Evolutionary conservation across 2,329 filamentous ascomycete genomes (phyloP), one percentile per base, ranked within the genome.

Genomic region (Fusarium sp.): DNA sequence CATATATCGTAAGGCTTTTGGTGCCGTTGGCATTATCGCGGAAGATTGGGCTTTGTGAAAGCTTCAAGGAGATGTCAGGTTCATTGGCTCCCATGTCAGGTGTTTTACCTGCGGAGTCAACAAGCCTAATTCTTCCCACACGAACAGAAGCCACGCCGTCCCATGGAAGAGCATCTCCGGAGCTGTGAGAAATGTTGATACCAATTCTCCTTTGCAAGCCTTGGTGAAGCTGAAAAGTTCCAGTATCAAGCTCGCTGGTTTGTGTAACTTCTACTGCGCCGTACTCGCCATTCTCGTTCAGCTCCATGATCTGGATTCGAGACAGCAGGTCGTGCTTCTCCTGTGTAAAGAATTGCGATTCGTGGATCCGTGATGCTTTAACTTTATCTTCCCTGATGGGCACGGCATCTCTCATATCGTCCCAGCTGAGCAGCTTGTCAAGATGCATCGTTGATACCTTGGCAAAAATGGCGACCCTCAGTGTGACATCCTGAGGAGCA

Each of bases 371-470:
- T 25, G 92, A 86, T 43, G 84, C 86, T 65, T 86, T 88, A 7
- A 83, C 78, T 60, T 83, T 85, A 43, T 83, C 83, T 58, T 86
- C 85, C 67, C 88, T 86, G 4, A 69, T 61, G 26, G 86, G 85
- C 51, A 90, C 84, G 19, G 88, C 87, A 79, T 99, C 95, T 62
- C 95, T 90, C 90, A 99, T 98, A 75, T 98, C 96, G 77, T 99
- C 96, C 96, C 96, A 99, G 81, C 96, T 99, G 14, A 98, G 88
- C 52, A 99, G 86, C 82, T 97, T 98, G 79, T 99, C 96, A 23
- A 99, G 86, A 81, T 99, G 96, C 90, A 98, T 98, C 0, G 90
- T 84, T 2, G 93, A 96, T 37, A 97, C 93, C 76, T 91, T 91
- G 19, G 96, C 94, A 78, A 97, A 98, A 65, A 99, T 92, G 50